Base-by-base conservation (phyloP, 805 yeast genomes). In the Priceomyces melissophilus region DNA sequence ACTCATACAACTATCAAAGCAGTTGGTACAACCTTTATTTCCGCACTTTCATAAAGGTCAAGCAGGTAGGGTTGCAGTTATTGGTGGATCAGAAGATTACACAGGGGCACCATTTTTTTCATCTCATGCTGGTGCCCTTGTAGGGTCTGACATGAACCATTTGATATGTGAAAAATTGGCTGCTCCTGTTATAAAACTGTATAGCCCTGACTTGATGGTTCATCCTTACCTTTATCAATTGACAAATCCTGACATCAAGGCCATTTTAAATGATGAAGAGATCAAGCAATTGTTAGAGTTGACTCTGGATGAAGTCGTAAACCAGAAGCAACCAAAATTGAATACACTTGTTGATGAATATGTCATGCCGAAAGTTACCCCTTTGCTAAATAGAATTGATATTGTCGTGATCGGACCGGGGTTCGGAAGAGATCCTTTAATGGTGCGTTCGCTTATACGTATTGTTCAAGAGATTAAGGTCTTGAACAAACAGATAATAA, bases 61-160 rank as follows among this genome's bases (percentile, higher is more conserved):
- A 61, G 81, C 85, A 4, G 98, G 98, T 4, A 74, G 87, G 43
- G 71, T 91, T 2, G 87, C 83, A 9, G 87, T 91, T 1, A 76
- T 91, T 46, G 99, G 99, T 15, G 99, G 99, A 1, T 83, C 93
- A 60, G 90, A 86, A 59, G 97, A 91, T 59, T 91, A 89, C 59
- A 90, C 97, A 0, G 99, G 99, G 0, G 99, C 99, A 0, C 98
- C 98, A 2, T 93, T 73, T 61, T 93, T 93, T 60, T 76, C 95
- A 28, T 85, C 95, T 4, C 84, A 85, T 58, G 85, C 96, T 1
- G 79, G 95, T 1, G 86, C 95, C 2, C 63, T 84, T 29, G 73
- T 84, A 37, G 99, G 99, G 1, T 83, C 89, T 39, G 99, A 91
- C 58, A 70, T 93, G 66, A 77, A 91, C 29, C 98, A 91, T 61